These are phyloP conservation scores for Penicillium sp. DNA, from an alignment of 2,329 filamentous ascomycete species.

Conservation along the genomic window DNA sequence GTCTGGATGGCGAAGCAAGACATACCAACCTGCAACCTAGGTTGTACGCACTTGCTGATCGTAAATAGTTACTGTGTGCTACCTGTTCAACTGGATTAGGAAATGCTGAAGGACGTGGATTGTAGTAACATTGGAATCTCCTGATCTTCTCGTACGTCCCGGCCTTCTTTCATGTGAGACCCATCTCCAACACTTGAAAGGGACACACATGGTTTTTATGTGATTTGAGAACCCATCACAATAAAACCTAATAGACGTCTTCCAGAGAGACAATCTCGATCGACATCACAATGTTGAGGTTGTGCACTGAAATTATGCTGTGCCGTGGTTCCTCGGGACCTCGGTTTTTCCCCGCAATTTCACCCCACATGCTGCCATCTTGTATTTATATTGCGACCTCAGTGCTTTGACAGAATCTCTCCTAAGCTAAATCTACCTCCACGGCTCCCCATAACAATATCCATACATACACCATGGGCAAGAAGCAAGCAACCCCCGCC, in stretches of 20 bases:
- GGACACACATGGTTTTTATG: not conserved
- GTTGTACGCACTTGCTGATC: not conserved
- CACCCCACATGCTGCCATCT: slow-evolving; percentile 11
- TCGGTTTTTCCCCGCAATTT: slow-evolving; percentile 34
- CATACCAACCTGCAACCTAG: not conserved
- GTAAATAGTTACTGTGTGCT: not conserved
- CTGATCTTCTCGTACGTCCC: not conserved
- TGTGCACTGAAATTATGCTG: slow-evolving; percentile 3
- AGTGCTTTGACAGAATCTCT: not conserved
- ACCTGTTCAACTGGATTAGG: not conserved
- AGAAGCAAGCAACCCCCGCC: slow-evolving; percentile 54
- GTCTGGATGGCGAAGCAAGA: not conserved
- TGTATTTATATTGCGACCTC: not conserved
- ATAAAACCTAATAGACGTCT: not conserved
- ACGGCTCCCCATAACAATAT: slow-evolving; percentile 2
- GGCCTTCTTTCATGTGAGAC: not conserved
- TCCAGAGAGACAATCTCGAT: not conserved
- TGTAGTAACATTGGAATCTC: not conserved
- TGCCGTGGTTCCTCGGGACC: slow-evolving; percentile 33
- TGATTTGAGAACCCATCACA: not conserved
- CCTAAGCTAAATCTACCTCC: not conserved
- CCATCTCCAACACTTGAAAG: not conserved
- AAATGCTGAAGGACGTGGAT: not conserved
- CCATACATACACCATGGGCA: slow-evolving; percentile 48
- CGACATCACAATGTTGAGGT: not conserved